A percentile compares a stretch with the other conserved stretches of the same genome.
phyloP scores from a whole-genome alignment of 75 land plant genomes.

The Adiantum capillusveneris region DNA sequence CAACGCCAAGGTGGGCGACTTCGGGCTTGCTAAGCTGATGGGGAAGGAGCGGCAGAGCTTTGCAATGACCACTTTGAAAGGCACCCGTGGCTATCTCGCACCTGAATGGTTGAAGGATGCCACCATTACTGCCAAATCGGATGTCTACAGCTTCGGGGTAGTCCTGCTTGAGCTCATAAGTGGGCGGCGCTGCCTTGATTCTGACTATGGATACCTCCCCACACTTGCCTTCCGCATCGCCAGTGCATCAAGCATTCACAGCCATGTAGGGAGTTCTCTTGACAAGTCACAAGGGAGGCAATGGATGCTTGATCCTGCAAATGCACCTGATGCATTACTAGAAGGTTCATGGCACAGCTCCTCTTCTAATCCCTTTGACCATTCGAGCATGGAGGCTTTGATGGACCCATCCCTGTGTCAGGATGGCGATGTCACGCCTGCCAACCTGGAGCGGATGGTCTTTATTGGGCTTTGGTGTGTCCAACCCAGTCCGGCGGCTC shows the following conservation, averaged over 20 bases:
- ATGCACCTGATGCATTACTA: too few species aligned
- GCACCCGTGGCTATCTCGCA: conserved; percentile 17
- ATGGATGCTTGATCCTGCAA: too few species aligned
- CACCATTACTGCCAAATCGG: conserved; percentile 25
- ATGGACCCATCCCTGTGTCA: neutral
- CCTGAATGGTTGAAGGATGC: conserved; percentile 15
- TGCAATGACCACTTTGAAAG: conserved; percentile 12
- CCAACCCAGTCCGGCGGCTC: neutral
- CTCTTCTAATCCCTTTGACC: too few species aligned
- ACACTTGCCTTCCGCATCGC: too few species aligned
- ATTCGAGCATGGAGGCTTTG: too few species aligned
- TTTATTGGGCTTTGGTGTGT: conserved; percentile 10
- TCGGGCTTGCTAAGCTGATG: conserved; percentile 15
- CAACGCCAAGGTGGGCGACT: conserved; percentile 17
- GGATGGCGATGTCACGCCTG: neutral
- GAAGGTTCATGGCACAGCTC: too few species aligned
- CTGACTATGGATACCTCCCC: too few species aligned
- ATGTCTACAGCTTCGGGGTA: conserved; percentile 46
- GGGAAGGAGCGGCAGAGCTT: conserved; percentile 15
- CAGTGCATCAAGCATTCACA: too few species aligned
- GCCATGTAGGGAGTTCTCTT: too few species aligned
- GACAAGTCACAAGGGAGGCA: too few species aligned
- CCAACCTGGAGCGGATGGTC: neutral
- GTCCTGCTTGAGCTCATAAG: conserved; percentile 41
- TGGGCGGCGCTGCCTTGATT: conserved; percentile 14